Evolutionary conservation across 2,329 filamentous ascomycete genomes (phyloP), one percentile per base, ranked within the genome.

Genomic region (Ustilaginoidea virens): DNA sequence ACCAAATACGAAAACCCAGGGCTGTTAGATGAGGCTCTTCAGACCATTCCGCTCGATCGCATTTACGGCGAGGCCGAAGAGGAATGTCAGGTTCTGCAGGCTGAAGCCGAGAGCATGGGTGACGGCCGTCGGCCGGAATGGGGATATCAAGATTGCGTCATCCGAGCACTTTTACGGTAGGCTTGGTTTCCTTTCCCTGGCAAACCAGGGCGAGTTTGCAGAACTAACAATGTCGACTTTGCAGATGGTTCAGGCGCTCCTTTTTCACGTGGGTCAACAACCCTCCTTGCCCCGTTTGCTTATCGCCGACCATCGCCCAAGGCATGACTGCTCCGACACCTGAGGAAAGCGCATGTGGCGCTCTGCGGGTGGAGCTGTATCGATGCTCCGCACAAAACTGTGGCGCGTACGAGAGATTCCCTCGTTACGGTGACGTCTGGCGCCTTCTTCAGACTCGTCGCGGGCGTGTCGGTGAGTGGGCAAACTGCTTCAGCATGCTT

Each of bases 201-300:
- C 16, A 17, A 17, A 8, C 13, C 13, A 6, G 5, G 14, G 7
- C 6, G 13, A 19, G 7, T n/a, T 11, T 8, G 10, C 17, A 7
- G 18, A 29, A 29, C 41, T 44, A 36, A 52, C 39, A 23, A 27
- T 26, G 17, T 15, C 8, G 7, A 20, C 17, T 24, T 14, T 32
- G 9, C 19, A 51, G 55, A 40, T 96, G 90, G 90, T 98, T 94
- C 61, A 92, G 90, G 60, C 70, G 79, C 39, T 78, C 80, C 6
- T 96, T 96, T 59, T 96, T 96, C 57, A 75, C 79, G 35, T 98
- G 86, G 77, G 83, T 96, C 44, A 92, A 94, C 60, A 94, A 94
- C 54, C 90, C 90, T 1, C 68, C 78, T 12, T 96, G 90, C 53
- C 69, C 78, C 7, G 63, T 71, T 31, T 98, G 90, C 53, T 62